Percentiles rank a stretch among this genome's conserved stretches.
Evolutionary conservation across 2,329 filamentous ascomycete genomes (phyloP).

Genomic region (Sporothrix brunneoviolacea): DNA sequence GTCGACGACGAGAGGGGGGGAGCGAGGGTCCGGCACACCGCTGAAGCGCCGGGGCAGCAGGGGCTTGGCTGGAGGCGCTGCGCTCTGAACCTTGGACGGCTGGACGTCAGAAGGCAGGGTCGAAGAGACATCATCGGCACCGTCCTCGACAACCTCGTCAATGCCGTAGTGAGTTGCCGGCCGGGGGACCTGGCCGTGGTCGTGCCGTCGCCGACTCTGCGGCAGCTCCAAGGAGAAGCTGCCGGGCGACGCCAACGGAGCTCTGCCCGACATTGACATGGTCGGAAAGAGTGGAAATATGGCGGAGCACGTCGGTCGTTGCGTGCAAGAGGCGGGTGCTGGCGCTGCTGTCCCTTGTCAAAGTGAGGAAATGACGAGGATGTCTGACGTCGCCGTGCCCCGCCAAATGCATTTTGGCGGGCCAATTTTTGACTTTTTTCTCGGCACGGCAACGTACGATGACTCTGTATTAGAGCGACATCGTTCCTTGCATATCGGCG

Average conservation of each 20-base stretch:
- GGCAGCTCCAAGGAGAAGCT: slow-evolving; percentile 43
- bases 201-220: slow-evolving; percentile 52
- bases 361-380: too few species aligned
- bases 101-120: not conserved
- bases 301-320: too few species aligned
- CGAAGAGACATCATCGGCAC: slow-evolving; percentile 31
- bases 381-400: too few species aligned
- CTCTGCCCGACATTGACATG: slow-evolving; percentile 9
- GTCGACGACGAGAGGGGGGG: slow-evolving; percentile 54
- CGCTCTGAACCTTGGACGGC: not conserved
- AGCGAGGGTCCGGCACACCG: slow-evolving; percentile 53
- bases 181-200: slow-evolving; percentile 17
- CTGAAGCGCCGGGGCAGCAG: slow-evolving; percentile 46
- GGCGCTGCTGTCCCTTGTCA: too few species aligned
- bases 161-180: slow-evolving; percentile 55
- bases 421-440: too few species aligned
- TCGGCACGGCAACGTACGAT: too few species aligned
- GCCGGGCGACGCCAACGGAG: slow-evolving; percentile 1
- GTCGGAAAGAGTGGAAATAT: not conserved
- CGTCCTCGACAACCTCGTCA: slow-evolving; percentile 57
- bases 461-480: too few species aligned
- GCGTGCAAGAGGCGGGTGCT: too few species aligned
- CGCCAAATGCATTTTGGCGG: too few species aligned
- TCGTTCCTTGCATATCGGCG: too few species aligned
- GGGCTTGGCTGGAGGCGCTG: slow-evolving; percentile 18